Conservation (phyloP, 371 early-diverging fungal genomes). For the Mucor circinelloides region DNA sequence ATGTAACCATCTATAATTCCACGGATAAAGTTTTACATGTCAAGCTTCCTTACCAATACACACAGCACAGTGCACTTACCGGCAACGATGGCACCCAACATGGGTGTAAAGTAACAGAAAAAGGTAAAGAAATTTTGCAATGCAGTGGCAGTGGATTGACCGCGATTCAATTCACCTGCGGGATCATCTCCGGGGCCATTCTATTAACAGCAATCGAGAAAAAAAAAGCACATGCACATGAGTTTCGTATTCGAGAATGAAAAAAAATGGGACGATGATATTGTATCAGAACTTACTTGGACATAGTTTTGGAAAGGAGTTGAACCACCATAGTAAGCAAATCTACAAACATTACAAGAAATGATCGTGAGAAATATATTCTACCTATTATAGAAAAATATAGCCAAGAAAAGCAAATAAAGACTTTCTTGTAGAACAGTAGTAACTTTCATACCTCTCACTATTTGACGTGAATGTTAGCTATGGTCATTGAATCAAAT, state of each 20-base stretch:
- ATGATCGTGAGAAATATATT: slow-evolving; percentile 14
- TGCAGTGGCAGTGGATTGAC: slow-evolving; percentile 64
- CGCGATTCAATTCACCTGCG: slow-evolving; percentile 35
- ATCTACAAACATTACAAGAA: slow-evolving; percentile 43
- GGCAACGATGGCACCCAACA: slow-evolving; percentile 78
- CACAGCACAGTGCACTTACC: slow-evolving; percentile 47
- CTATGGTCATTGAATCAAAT: neutral
- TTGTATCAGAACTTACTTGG: slow-evolving; percentile 20
- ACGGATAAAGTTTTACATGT: neutral
- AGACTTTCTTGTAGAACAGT: neutral
- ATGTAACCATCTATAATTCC: slow-evolving; percentile 37
- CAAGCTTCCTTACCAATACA: neutral
- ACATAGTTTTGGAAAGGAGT: slow-evolving; percentile 67
- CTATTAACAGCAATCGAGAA: neutral
- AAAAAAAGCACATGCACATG: neutral
- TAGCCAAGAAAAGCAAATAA: neutral
- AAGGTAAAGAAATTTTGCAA: slow-evolving; percentile 75
- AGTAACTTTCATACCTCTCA: slow-evolving; percentile 23
- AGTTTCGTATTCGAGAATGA: neutral
- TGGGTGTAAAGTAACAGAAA: slow-evolving; percentile 74
- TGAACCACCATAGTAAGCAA: slow-evolving; percentile 75
- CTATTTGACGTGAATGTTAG: slow-evolving; percentile 2
- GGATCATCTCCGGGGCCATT: slow-evolving; percentile 24
- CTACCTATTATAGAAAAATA: slow-evolving; percentile 8
- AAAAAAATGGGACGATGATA: neutral